Percentiles rank a stretch among this genome's conserved stretches.
phyloP scores from a whole-genome alignment of 2,329 filamentous ascomycete species.

The Microdochium paspali region DNA sequence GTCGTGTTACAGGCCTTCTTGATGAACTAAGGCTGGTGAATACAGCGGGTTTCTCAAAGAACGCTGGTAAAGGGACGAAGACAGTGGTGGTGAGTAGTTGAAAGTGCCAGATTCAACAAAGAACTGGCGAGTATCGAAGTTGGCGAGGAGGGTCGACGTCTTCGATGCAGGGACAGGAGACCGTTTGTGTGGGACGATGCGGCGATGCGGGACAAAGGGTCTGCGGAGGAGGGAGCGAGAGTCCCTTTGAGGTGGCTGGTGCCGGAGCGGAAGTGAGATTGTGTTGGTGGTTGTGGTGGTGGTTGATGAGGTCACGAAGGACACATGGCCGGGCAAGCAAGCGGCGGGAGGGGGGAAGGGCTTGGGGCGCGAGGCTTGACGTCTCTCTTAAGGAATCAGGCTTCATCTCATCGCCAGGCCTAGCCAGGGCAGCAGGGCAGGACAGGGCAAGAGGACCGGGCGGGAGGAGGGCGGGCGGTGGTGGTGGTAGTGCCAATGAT shows the following conservation, averaged over 20 bases:
- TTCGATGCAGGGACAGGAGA: background rate
- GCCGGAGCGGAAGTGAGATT: background rate
- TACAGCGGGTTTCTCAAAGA: too few relatives aligned
- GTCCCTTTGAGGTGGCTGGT: too few relatives aligned
- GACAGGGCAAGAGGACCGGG: background rate
- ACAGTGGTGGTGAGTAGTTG: slow-evolving; percentile 1
- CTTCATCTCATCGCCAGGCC: background rate
- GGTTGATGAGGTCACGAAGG: slow-evolving; percentile 1
- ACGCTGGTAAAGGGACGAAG: background rate
- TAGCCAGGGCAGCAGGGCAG: background rate
- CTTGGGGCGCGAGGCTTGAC: background rate
- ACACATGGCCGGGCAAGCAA: background rate
- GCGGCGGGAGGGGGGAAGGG: slow-evolving; percentile 1
- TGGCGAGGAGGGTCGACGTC: background rate
- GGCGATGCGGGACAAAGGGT: background rate
- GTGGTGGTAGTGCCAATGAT: too few relatives aligned
- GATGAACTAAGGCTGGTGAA: background rate
- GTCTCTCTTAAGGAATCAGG: background rate
- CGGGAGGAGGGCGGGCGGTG: background rate
- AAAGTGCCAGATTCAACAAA: slow-evolving; percentile 22
- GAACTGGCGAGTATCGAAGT: slow-evolving; percentile 13
- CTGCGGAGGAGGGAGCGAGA: background rate
- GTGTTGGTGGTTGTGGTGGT: background rate
- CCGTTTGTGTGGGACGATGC: background rate
- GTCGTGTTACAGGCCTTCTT: background rate